A percentile compares a stretch with the other conserved stretches of the same genome.
phyloP scores from a whole-genome alignment of 73 alveolate genomes.

The Durusdinium trenchii region DNA sequence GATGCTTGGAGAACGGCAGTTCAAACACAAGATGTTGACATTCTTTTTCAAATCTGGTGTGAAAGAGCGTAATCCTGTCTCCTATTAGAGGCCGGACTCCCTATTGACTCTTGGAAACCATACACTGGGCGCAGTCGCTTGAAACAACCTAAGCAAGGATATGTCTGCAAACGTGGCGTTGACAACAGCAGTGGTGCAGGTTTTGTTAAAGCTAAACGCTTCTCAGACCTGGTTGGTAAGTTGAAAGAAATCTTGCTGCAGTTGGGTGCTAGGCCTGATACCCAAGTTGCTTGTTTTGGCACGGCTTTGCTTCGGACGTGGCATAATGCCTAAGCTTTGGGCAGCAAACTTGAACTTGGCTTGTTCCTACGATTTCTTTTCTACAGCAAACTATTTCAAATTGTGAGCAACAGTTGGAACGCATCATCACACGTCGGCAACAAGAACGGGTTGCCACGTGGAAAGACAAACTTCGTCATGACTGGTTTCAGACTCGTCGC shows the following conservation, averaged over 20 bases:
- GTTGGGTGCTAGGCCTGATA: background rate
- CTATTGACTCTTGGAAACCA: background rate
- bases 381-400: background rate
- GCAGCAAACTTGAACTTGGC: background rate
- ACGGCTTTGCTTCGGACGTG: background rate
- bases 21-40: background rate
- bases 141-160: background rate
- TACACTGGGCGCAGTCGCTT: background rate
- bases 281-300: background rate
- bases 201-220: background rate
- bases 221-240: background rate
- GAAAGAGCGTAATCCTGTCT: background rate
- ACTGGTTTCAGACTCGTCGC: background rate
- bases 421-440: background rate
- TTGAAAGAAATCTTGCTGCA: background rate
- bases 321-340: background rate
- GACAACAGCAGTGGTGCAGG: background rate
- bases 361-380: background rate
- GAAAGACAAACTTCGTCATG: background rate
- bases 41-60: background rate
- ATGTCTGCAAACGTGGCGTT: background rate
- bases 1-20: background rate
- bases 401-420: background rate
- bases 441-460: conserved; percentile 19
- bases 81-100: background rate